Conservation (phyloP, 2,329 filamentous ascomycete species). For the Cordyceps javanica region DNA sequence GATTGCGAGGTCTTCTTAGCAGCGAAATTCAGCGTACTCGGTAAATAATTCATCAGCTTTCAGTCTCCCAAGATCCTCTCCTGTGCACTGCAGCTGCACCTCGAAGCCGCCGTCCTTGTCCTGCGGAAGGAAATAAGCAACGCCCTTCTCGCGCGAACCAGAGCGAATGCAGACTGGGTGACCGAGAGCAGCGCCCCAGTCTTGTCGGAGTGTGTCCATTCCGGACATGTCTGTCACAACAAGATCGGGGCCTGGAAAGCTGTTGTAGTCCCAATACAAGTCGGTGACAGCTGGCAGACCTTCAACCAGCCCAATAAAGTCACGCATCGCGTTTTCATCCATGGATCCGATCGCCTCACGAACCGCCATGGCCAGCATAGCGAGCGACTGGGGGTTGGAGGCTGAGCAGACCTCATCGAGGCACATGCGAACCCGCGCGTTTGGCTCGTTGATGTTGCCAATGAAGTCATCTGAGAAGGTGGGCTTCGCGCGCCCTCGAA, state of each 20-base stretch:
- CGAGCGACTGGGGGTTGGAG: not conserved
- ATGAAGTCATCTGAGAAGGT: not conserved
- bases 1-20: not conserved
- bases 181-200: not conserved
- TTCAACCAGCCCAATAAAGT: not conserved
- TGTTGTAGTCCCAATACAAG: not conserved
- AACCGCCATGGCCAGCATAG: not conserved
- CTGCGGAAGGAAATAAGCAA: not conserved
- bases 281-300: not conserved
- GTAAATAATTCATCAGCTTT: slow-evolving; percentile 15
- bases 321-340: not conserved
- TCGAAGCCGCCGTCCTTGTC: not conserved
- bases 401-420: not conserved
- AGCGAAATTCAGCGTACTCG: slow-evolving; percentile 17
- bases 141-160: not conserved
- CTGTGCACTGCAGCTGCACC: not conserved
- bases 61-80: not conserved
- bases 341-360: not conserved
- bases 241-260: not conserved
- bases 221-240: not conserved
- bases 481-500: not conserved
- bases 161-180: not conserved
- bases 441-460: not conserved
- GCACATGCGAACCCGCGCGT: not conserved
- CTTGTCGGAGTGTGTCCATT: not conserved